Base-by-base conservation (phyloP, 495 filamentous ascomycete species). In the Penicillium samsonianum region DNA sequence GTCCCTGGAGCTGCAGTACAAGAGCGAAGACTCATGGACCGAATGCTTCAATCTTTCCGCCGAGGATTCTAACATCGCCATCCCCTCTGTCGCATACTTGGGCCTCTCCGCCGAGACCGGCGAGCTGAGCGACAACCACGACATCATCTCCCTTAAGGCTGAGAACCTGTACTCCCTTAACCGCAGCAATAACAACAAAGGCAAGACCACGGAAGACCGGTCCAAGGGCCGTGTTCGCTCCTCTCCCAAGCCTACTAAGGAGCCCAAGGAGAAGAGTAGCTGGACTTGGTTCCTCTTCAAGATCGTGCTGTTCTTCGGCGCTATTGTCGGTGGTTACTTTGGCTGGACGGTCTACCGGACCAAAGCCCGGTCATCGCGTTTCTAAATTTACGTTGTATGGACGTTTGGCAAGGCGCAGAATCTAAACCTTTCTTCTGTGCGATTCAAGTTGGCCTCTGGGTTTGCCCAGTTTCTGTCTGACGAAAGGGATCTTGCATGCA, bases 31-130 rank as follows among this genome's bases (percentile, higher is more conserved):
- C 61, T 82, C 89, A 62, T 99, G 95, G 95, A 86, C 84, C 52
- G 80, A 88, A 26, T 99, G 95, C 80, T 98, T 98, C 78, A 85
- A 86, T 50, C 74, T 86, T 10, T 71, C 58, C 28, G 76, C 84
- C 38, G 79, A 80, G 8, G 87, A 88, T 42, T 77, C 75, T 65
- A 82, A 86, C 63, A 86, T 91, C 59, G 86, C 87, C 62, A 87
- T 99, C 55, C 95, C 95, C 41, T 84, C 88, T 19, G 90, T 97
- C 33, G 85, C 91, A 20, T 99, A 99, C 76, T 83, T 99, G 14
- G 95, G 95, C 64, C 96, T 99, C 77, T 90, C 84, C 55, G 92
- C 92, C 41, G 92, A 98, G 79, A 97, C 92, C 25, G 95, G 95
- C 63, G 95, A 99, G 76, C 82, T 99, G 62, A 90, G 84, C 71